Conservation (phyloP, 2,329 filamentous ascomycete species). For the Fusarium duplospermum region DNA sequence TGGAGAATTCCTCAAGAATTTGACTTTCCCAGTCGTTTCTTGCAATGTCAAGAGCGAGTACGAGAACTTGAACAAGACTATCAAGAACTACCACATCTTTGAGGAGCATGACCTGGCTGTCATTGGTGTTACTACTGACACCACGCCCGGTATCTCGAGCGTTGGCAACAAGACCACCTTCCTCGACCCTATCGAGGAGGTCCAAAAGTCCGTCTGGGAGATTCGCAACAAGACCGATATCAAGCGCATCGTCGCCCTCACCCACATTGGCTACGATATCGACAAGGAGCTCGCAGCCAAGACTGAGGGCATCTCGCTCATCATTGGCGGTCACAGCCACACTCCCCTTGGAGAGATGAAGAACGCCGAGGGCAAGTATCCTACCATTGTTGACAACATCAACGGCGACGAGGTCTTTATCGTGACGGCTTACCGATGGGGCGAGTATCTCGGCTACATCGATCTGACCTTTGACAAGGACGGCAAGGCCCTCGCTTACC, state of each 20-base stretch:
- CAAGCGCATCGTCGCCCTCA: conserved; percentile 73
- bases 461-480: conserved; percentile 71
- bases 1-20: conserved; percentile 69
- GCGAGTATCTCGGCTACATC: conserved; percentile 75
- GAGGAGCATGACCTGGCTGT: conserved; percentile 70
- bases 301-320: conserved; percentile 73
- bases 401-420: conserved; percentile 76
- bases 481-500: conserved; percentile 72
- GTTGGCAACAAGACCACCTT: conserved; percentile 70
- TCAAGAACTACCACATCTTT: conserved; percentile 75
- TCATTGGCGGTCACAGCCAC: conserved; percentile 72
- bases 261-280: conserved; percentile 74
- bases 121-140: conserved; percentile 72
- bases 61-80: conserved; percentile 68
- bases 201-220: conserved; percentile 71
- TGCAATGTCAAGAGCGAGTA: conserved; percentile 73
- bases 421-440: conserved; percentile 76
- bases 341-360: conserved; percentile 70
- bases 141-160: conserved; percentile 67
- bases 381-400: conserved; percentile 70
- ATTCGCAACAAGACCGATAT: conserved; percentile 72
- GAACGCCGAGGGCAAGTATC: conserved; percentile 70
- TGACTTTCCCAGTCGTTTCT: conserved; percentile 73
- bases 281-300: conserved; percentile 70
- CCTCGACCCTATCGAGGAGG: conserved; percentile 65